These are phyloP conservation scores for Vitis rotundifolia DNA, from an alignment of 164 flowering plant genomes.

Conservation along the genomic window DNA sequence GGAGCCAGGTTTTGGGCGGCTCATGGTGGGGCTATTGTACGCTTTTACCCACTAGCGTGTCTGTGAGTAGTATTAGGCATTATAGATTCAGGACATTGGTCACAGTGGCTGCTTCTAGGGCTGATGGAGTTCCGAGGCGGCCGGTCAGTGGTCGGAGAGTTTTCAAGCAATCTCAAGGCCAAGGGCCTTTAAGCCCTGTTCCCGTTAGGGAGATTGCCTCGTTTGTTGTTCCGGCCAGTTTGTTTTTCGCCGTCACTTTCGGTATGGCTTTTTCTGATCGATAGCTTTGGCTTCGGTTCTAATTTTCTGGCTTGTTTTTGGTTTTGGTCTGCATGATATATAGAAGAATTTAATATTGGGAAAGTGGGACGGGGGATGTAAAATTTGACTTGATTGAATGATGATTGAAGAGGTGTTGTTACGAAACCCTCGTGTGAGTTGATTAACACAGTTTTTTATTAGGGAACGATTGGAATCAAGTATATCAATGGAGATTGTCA, in stretches of 20 bases:
- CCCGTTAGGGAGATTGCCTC: conserved; percentile 48
- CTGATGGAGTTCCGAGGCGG: conserved; percentile 27
- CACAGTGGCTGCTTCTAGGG: conserved; percentile 33
- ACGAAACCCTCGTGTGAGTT: too few species aligned
- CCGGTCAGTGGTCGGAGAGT: conserved; percentile 46
- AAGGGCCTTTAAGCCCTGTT: conserved; percentile 18
- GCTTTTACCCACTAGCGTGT: not conserved
- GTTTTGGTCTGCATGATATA: not conserved
- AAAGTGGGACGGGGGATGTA: not conserved
- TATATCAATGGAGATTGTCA: too few species aligned
- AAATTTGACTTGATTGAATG: not conserved
- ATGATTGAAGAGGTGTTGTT: too few species aligned
- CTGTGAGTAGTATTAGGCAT: conserved; percentile 17
- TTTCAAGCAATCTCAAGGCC: conserved; percentile 56
- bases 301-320: not conserved
- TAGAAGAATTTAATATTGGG: too few species aligned
- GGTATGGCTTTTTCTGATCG: conserved; percentile 36
- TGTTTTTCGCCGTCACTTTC: conserved; percentile 47
- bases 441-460: too few species aligned
- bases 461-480: too few species aligned
- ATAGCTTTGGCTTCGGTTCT: not conserved
- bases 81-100: conserved; percentile 23
- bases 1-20: not conserved
- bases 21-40: not conserved
- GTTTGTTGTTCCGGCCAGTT: conserved; percentile 48